These are phyloP conservation scores for Jackrogersella multiformis DNA, from an alignment of 495 filamentous ascomycete genomes.

Conservation along the genomic window DNA sequence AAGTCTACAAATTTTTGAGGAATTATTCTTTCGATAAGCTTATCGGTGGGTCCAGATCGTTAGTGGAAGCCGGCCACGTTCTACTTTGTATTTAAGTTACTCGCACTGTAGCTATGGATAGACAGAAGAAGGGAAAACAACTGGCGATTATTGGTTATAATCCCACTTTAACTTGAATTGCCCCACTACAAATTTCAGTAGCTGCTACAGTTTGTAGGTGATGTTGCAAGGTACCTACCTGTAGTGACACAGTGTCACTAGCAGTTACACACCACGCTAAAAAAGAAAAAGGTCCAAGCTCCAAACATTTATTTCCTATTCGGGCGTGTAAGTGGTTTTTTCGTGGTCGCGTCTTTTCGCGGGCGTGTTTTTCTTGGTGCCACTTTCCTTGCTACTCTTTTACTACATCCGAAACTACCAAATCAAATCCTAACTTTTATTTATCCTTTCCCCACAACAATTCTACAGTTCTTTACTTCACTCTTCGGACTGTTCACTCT, in stretches of 20 bases:
- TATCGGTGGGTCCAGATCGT: conserved; percentile 16
- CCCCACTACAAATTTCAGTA: conserved; percentile 27
- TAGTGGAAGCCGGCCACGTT: not conserved
- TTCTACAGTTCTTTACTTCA: too few species aligned
- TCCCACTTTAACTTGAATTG: not conserved
- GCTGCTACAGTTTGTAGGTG: too few species aligned
- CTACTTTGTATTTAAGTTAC: not conserved
- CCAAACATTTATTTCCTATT: conserved; percentile 30
- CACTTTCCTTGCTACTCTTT: not conserved
- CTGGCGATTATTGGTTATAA: conserved; percentile 23
- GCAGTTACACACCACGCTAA: not conserved
- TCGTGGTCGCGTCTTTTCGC: conserved; percentile 45
- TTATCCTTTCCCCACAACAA: conserved; percentile 12
- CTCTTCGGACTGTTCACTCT: not conserved
- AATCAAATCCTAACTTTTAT: not conserved
- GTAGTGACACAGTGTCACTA: conserved; percentile 10
- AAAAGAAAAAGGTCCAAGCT: conserved; percentile 3
- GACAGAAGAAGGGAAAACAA: not conserved
- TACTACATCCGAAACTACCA: conserved; percentile 11
- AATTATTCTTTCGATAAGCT: conserved; percentile 29
- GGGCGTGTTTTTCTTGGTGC: conserved; percentile 37
- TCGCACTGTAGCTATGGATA: conserved; percentile 7
- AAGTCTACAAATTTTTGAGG: conserved; percentile 30
- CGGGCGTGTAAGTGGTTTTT: conserved; percentile 41
- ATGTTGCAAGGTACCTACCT: too few species aligned